These are phyloP conservation scores for Pyricularia pennisetigena DNA, from an alignment of 2,329 filamentous ascomycete genomes.

Conservation along the genomic window DNA sequence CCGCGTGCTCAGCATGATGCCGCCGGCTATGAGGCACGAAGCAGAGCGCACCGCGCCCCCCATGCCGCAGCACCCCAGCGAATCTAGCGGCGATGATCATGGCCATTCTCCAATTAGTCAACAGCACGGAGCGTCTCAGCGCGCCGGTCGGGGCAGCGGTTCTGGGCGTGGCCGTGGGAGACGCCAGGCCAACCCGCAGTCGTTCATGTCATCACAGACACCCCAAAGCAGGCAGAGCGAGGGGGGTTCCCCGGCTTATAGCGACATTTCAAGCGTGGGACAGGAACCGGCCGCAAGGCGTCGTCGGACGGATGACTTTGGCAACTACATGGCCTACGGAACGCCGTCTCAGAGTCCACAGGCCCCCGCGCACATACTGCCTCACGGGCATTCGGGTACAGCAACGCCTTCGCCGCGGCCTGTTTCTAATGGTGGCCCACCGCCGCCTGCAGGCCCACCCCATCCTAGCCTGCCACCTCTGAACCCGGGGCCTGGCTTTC, in stretches of 20 bases:
- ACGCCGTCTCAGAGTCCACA: slow-evolving; percentile 28
- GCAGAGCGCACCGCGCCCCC: slow-evolving; percentile 41
- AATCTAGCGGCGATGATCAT: slow-evolving; percentile 15
- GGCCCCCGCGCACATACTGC: slow-evolving; percentile 29
- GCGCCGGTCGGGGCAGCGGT: slow-evolving; percentile 11
- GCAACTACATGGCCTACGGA: slow-evolving; percentile 7
- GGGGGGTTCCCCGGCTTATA: background rate
- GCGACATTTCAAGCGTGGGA: background rate
- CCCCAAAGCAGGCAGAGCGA: background rate
- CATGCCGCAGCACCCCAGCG: slow-evolving; percentile 10
- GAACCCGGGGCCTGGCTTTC: background rate
- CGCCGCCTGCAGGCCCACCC: background rate
- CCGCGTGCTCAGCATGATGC: slow-evolving; percentile 56
- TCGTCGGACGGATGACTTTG: slow-evolving; percentile 19
- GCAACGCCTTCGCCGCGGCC: background rate
- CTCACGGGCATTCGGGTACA: slow-evolving; percentile 11
- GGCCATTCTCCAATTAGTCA: slow-evolving; percentile 5
- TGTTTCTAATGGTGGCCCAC: background rate
- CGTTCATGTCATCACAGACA: slow-evolving; percentile 10
- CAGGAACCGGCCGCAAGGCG: slow-evolving; percentile 8
- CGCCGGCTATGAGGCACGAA: slow-evolving; percentile 43
- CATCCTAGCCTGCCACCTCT: background rate
- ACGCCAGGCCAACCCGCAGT: slow-evolving; percentile 12
- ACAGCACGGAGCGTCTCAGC: slow-evolving; percentile 2
- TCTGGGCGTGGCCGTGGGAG: slow-evolving; percentile 15